Evolutionary conservation across 768 basidiomycete species (phyloP), one percentile per base, ranked within the genome.

Genomic region (Dacryopinax primogenitus): DNA sequence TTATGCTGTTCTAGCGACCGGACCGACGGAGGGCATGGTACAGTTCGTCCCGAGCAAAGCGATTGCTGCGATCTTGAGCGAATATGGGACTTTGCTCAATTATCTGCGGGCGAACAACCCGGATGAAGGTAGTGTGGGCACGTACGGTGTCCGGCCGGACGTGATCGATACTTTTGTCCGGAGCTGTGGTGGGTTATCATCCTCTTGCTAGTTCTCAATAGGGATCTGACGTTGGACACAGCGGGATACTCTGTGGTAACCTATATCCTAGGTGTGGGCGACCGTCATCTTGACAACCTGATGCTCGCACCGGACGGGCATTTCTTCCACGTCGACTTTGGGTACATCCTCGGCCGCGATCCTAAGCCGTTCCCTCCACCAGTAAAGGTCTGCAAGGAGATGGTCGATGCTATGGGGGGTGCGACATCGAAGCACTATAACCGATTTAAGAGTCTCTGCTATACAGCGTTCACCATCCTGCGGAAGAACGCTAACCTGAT

Each of bases 351-450:
- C 15, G 96, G 96, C 1, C 86, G 93, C 1, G 96, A 98, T 73
- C 96, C 96, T 0, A 98, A 99, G 72, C 92, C 93, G 0, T 95
- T 94, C 73, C 94, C 96, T 1, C 96, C 96, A 4, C 90, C 93
- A 13, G 94, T 98, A 69, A 99, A 99, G 74, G 90, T 99, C 39
- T 97, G 94, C 76, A 94, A 95, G 72, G 96, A 98, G 73, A 99
- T 98, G 96, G 92, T 98, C 0, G 96, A 99, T 73, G 95, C 90
- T 12, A 95, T 99, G 93, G 96, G 96, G n/a, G 95, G 96, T 12
- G 86, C 90, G 1, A 84, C 89, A 71, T 95, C 93, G 4, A 83
- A 88, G n/a, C 95, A 98, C 73, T 97, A 97, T 74, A 83, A 86
- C 28, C 87, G 94, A 33, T 99, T 99, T 84, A 93, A 97, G 76